Base-by-base conservation (phyloP, 2,329 filamentous ascomycete genomes). In the Graphiopsis chlorocephala region DNA sequence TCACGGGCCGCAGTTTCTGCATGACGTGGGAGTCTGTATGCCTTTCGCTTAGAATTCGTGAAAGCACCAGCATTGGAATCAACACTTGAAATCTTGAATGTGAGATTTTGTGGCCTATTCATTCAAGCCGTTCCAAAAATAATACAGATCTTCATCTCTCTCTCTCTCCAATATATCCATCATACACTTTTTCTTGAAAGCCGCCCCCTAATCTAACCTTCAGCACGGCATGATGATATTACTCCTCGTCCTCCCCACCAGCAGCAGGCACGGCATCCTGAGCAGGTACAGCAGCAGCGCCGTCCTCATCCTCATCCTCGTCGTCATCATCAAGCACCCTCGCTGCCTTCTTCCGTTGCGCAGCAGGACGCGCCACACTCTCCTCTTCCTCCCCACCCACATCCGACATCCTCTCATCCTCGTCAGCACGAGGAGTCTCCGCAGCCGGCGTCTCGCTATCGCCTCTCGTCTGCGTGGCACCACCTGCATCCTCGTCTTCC, bases 401-500 rank as follows among this genome's bases (percentile, higher is more conserved):
- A 26, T 70, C 70, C 10, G 66, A 70, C 50, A 72, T 71, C 5
- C 69, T 69, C 28, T 72, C 70, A 7, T 74, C 73, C 25, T 72
- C 72, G 23, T 70, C 72, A 17, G 71, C 71, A 59, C 68, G 72
- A 35, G 74, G 74, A 28, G 66, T 65, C 2, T 57, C 69, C 33
- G 64, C 70, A 55, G 64, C 71, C n/a, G 60, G 60, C 10, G 60
- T 53, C 33, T 55, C 60, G 25, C 60, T 62, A 2, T 38, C 66
- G 66, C 20, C 69, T 67, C 26, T 12, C 14, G 57, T 23, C 23
- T 42, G 31, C 31, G 50, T 35, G 12, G 60, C 50, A 26, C 58
- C 55, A 15, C 17, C 60, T 8, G 45, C 55, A 14, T 47, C 81
- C 3, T 83, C 83, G 14, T 85, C 85, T 17, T 85, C 86, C 68